These are phyloP conservation scores for Turnera subulata DNA, from an alignment of 345 rosid genomes.

Conservation along the genomic window DNA sequence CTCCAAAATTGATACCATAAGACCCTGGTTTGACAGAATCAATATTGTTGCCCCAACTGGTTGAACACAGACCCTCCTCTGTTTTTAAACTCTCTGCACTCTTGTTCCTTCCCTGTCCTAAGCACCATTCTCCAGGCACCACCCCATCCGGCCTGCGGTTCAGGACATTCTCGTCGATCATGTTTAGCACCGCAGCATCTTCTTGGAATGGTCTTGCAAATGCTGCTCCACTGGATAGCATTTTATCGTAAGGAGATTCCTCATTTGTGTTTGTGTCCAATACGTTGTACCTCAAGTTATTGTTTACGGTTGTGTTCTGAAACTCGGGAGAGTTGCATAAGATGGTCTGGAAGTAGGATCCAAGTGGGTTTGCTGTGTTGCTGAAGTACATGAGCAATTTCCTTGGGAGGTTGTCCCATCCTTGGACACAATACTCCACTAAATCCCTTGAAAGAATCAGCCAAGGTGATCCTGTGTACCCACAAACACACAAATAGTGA, in stretches of 20 bases:
- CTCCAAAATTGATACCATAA: conserved; percentile 20
- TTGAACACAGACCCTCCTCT: conserved; percentile 16
- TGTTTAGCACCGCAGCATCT: conserved; percentile 9
- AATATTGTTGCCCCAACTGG: conserved; percentile 13
- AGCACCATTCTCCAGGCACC: conserved; percentile 30
- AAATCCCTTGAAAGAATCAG: conserved; percentile 28
- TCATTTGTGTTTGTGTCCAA: not conserved
- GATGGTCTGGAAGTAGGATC: conserved; percentile 37
- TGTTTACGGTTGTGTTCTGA: conserved; percentile 23
- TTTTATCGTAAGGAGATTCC: conserved; percentile 9
- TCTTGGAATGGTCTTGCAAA: conserved; percentile 29
- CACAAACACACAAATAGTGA: not conserved
- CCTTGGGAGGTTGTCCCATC: conserved; percentile 39
- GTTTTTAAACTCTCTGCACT: conserved; percentile 1
- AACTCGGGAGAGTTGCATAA: conserved; percentile 38
- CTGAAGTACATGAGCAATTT: conserved; percentile 34
- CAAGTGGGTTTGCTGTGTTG: conserved; percentile 25
- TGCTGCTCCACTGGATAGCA: conserved; percentile 20
- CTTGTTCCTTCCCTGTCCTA: not conserved
- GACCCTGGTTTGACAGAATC: conserved; percentile 20
- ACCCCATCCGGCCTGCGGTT: conserved; percentile 14
- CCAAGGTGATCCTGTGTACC: conserved; percentile 34
- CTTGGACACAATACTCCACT: conserved; percentile 31
- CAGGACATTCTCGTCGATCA: conserved; percentile 20
- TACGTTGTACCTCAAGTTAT: conserved; percentile 19